phyloP scores from a whole-genome alignment of 441 rosid genomes.

The Geranium incanum region DNA sequence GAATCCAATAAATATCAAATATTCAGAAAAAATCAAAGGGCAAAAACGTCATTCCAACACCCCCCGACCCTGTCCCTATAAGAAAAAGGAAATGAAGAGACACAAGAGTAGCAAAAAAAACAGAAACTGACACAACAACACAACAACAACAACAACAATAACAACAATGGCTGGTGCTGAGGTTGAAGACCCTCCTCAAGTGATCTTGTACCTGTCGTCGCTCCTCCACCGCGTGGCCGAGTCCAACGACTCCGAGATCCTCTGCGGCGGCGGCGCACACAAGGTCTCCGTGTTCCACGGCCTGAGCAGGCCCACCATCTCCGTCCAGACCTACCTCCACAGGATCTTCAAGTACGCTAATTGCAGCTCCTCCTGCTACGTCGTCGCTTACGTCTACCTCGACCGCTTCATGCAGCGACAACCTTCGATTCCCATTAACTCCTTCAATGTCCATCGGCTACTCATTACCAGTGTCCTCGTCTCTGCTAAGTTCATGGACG shows the following conservation, averaged over 20 bases:
- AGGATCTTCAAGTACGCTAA: slow-evolving; percentile 81
- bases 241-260: slow-evolving; percentile 41
- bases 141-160: neutral
- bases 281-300: slow-evolving; percentile 60
- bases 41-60: neutral
- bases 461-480: slow-evolving; percentile 77
- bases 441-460: slow-evolving; percentile 68
- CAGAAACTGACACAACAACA: slow-evolving; percentile 6
- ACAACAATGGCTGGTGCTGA: slow-evolving; percentile 21
- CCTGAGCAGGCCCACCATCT: slow-evolving; percentile 52
- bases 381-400: slow-evolving; percentile 74
- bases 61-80: neutral
- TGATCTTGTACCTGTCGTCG: slow-evolving; percentile 52
- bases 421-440: slow-evolving; percentile 51
- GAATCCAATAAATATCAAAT: neutral
- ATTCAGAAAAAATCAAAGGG: neutral
- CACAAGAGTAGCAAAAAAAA: neutral
- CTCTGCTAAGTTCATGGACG: slow-evolving; percentile 91
- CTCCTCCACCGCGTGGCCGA: slow-evolving; percentile 59
- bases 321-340: slow-evolving; percentile 61
- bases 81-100: neutral
- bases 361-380: slow-evolving; percentile 78
- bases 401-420: slow-evolving; percentile 64
- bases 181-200: slow-evolving; percentile 22
- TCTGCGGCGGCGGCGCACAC: slow-evolving; percentile 32